phyloP scores from a whole-genome alignment of 441 rosid species.

The Erodium trifolium region DNA sequence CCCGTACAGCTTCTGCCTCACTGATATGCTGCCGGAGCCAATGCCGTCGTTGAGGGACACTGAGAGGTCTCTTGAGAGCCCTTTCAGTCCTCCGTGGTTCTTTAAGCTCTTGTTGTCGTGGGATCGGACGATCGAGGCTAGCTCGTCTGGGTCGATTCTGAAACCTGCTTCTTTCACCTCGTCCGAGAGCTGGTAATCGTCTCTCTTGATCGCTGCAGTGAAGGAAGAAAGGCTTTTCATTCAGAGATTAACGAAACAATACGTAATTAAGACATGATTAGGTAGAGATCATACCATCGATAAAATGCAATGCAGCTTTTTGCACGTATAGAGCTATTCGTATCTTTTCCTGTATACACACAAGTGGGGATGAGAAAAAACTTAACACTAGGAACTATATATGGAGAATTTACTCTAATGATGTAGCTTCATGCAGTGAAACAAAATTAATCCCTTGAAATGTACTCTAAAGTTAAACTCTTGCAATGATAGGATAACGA shows the following conservation, averaged over 20 bases:
- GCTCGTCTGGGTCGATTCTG: slow-evolving; percentile 42
- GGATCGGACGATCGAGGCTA: slow-evolving; percentile 37
- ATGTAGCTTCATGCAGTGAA: no score
- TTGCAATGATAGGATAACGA: no score
- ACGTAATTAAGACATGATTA: neutral
- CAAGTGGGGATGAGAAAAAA: neutral
- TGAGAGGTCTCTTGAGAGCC: slow-evolving; percentile 29
- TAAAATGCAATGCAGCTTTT: slow-evolving; percentile 60
- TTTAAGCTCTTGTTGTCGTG: slow-evolving; percentile 35
- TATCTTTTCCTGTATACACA: slow-evolving; percentile 45
- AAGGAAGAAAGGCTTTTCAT: neutral
- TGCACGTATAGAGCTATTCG: slow-evolving; percentile 62
- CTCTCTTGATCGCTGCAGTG: slow-evolving; percentile 36
- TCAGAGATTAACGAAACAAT: neutral
- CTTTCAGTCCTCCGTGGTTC: slow-evolving; percentile 44
- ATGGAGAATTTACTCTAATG: neutral
- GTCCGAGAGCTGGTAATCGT: slow-evolving; percentile 32
- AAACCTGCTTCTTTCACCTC: slow-evolving; percentile 39
- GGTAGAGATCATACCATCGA: slow-evolving; percentile 36
- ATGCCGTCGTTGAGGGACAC: slow-evolving; percentile 41
- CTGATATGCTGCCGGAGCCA: slow-evolving; percentile 25
- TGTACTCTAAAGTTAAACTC: no score
- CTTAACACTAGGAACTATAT: no score
- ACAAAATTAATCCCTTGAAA: no score
- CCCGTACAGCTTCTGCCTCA: slow-evolving; percentile 47